These are phyloP conservation scores for Pseudopithomyces chartarum DNA, from an alignment of 2,329 filamentous ascomycete genomes.

Conservation along the genomic window DNA sequence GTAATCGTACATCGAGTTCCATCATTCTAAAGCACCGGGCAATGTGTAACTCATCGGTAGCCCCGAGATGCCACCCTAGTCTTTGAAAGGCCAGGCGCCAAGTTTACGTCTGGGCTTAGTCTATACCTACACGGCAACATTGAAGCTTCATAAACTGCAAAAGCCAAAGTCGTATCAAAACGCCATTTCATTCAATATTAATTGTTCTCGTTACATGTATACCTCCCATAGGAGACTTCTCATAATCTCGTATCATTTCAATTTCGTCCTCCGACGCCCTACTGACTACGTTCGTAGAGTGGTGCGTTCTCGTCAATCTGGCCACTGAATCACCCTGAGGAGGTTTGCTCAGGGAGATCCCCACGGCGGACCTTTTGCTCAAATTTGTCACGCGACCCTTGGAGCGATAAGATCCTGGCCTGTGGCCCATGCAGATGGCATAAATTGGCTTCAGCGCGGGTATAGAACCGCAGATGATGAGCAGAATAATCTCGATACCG, in stretches of 20 bases:
- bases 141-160: neutral
- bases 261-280: slow-evolving; percentile 13
- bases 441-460: slow-evolving; percentile 30
- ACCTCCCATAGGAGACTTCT: slow-evolving; percentile 2
- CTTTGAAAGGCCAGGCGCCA: too few species aligned
- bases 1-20: too few species aligned
- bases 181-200: slow-evolving; percentile 9
- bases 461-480: slow-evolving; percentile 25
- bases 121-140: too few species aligned
- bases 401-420: slow-evolving; percentile 6
- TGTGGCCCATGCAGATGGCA: slow-evolving; percentile 20
- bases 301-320: neutral
- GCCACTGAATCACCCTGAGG: neutral
- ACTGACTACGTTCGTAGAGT: neutral
- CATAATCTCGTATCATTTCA: slow-evolving; percentile 1
- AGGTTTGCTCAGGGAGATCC: slow-evolving; percentile 1
- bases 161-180: neutral
- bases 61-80: too few species aligned
- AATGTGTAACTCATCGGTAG: too few species aligned
- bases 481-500: slow-evolving; percentile 25
- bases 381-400: slow-evolving; percentile 3
- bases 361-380: slow-evolving; percentile 1
- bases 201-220: slow-evolving; percentile 17
- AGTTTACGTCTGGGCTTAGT: too few species aligned
- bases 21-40: too few species aligned